Conservation (phyloP, 2,329 filamentous ascomycete species). For the Sporothrix pallida region DNA sequence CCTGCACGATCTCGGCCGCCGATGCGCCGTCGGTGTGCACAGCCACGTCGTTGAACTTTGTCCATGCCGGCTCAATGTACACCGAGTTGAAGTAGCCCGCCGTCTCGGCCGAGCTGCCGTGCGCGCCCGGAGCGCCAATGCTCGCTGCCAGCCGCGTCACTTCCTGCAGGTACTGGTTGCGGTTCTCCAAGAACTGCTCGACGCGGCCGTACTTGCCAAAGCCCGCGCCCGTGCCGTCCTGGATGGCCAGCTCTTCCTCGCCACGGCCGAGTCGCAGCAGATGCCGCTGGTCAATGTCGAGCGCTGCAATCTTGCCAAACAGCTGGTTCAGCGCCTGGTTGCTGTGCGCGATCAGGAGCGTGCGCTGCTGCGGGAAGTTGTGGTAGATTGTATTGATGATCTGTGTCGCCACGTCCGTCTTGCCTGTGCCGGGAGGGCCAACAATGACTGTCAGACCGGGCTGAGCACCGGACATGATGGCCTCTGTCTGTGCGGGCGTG, state of each 20-base stretch:
- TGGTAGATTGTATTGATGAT: slow-evolving; percentile 99
- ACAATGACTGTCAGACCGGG: slow-evolving; percentile 93
- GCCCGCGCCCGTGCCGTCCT: slow-evolving; percentile 59
- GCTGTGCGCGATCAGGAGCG: slow-evolving; percentile 90
- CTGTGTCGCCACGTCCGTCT: slow-evolving; percentile 98
- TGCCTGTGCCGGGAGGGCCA: slow-evolving; percentile 93
- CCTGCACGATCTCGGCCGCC: slow-evolving; percentile 66
- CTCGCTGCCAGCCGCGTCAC: slow-evolving; percentile 85
- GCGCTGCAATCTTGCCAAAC: slow-evolving; percentile 94
- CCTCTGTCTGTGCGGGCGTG: slow-evolving; percentile 88
- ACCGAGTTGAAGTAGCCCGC: slow-evolving; percentile 96
- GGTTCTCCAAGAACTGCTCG: slow-evolving; percentile 91
- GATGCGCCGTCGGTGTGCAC: slow-evolving; percentile 45
- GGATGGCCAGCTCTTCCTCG: slow-evolving; percentile 88
- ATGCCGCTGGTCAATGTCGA: slow-evolving; percentile 96
- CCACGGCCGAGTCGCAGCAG: slow-evolving; percentile 90
- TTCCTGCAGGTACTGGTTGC: slow-evolving; percentile 76
- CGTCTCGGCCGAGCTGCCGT: slow-evolving; percentile 94
- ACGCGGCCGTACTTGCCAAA: slow-evolving; percentile 96
- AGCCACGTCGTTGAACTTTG: slow-evolving; percentile 74
- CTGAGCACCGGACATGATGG: slow-evolving; percentile 91
- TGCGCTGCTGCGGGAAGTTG: slow-evolving; percentile 92
- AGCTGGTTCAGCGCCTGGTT: slow-evolving; percentile 98
- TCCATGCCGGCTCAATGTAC: slow-evolving; percentile 88
- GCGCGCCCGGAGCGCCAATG: slow-evolving; percentile 87